Conservation (phyloP, 805 yeast species). For the Cyberlindnera mississippiensis region DNA sequence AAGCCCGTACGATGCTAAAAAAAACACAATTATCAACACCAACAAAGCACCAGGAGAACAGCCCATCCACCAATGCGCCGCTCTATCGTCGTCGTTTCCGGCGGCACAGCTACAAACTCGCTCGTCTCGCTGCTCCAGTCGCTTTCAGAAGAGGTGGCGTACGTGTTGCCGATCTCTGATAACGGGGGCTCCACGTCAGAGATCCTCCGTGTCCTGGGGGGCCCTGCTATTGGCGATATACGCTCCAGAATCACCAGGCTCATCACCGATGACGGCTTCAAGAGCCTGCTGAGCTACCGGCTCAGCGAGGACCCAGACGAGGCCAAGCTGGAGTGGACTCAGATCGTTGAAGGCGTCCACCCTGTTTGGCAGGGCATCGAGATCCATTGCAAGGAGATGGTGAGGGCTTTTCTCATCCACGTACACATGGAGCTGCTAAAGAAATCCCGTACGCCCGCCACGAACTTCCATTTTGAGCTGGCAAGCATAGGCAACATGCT, state of each 20-base stretch:
- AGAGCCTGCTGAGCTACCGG: slow-evolving; percentile 43
- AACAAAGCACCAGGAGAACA: neutral
- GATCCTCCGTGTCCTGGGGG: slow-evolving; percentile 79
- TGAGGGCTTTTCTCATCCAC: slow-evolving; percentile 73
- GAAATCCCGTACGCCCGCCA: slow-evolving; percentile 49
- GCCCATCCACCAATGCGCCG: neutral
- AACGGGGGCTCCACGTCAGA: slow-evolving; percentile 96
- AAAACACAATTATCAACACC: too few species aligned
- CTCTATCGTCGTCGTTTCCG: slow-evolving; percentile 46
- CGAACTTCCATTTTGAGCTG: slow-evolving; percentile 64
- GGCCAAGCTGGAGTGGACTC: slow-evolving; percentile 74
- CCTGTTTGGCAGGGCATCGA: slow-evolving; percentile 59
- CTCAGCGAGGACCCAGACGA: slow-evolving; percentile 41
- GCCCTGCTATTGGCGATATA: slow-evolving; percentile 93
- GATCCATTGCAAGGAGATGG: slow-evolving; percentile 59
- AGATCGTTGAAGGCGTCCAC: slow-evolving; percentile 77
- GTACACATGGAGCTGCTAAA: slow-evolving; percentile 74
- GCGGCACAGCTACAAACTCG: slow-evolving; percentile 87
- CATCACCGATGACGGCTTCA: slow-evolving; percentile 48
- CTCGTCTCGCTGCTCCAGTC: slow-evolving; percentile 54
- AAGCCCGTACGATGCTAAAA: too few species aligned
- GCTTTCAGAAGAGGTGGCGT: slow-evolving; percentile 45
- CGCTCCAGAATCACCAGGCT: slow-evolving; percentile 76
- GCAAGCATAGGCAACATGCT: slow-evolving; percentile 87
- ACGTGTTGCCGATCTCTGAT: slow-evolving; percentile 80